phyloP scores from a whole-genome alignment of 768 basidiomycete genomes.

The Phallus indusiatus region DNA sequence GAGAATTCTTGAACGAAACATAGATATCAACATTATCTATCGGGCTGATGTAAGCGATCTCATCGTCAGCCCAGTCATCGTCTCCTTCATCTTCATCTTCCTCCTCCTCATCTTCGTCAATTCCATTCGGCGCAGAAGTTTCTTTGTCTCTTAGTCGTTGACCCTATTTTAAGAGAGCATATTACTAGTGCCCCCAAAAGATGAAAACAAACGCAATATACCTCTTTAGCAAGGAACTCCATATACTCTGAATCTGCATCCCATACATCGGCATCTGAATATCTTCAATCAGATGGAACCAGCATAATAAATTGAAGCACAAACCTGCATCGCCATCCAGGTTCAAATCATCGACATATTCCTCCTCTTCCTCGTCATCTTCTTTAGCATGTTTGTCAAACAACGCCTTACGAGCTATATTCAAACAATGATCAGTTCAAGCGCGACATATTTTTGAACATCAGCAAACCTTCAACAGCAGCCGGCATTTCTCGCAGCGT shows the following conservation, averaged over 20 bases:
- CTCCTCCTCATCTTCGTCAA: conserved; percentile 24
- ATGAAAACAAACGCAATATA: conserved; percentile 19
- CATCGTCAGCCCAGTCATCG: conserved; percentile 63
- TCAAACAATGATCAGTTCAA: conserved; percentile 5
- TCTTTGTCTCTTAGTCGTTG: conserved; percentile 61
- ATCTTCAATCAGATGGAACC: neutral
- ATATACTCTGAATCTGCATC: conserved; percentile 85
- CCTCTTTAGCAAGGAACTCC: conserved; percentile 79
- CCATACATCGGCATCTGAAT: conserved; percentile 67
- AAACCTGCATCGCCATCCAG: conserved; percentile 60
- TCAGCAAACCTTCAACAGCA: conserved; percentile 59
- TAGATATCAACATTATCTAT: conserved; percentile 76
- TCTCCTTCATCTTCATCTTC: conserved; percentile 36
- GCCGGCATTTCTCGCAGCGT: conserved; percentile 73
- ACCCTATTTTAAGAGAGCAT: conserved; percentile 33
- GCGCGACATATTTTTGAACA: neutral
- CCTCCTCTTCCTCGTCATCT: conserved; percentile 33
- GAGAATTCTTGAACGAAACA: conserved; percentile 63
- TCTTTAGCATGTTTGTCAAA: conserved; percentile 38
- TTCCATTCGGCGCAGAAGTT: conserved; percentile 29
- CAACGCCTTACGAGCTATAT: conserved; percentile 48
- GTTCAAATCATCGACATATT: conserved; percentile 45
- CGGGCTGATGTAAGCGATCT: conserved; percentile 78
- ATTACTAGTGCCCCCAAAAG: neutral
- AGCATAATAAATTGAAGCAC: conserved; percentile 6